Base-by-base conservation (phyloP, 2,329 filamentous ascomycete genomes). In the Monilinia laxa region DNA sequence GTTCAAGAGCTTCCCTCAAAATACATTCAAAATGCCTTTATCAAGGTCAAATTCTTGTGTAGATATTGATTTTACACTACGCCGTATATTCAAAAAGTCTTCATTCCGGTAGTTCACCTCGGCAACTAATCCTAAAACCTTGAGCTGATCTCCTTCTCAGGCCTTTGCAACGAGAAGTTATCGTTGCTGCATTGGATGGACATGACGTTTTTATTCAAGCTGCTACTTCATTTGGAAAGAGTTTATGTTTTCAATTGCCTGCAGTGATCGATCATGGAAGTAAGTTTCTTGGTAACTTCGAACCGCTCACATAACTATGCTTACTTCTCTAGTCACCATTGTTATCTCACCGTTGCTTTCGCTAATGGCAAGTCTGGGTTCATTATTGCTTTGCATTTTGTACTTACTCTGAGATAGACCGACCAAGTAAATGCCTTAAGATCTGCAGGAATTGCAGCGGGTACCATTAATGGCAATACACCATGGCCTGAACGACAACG, bases 121-220 rank as follows among this genome's bases (percentile, higher is more conserved):
- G 2, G n/a, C 6, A n/a, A 35, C 3, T 25, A 23, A 60, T n/a
- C 49, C 16, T 20, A 28, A 40, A 11, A 38, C n/a, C n/a, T 16
- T 57, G 25, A 38, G 66, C 67, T 74, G 18, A 73, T 31, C 16
- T 35, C 12, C n/a, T 53, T n/a, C 68, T 23, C 68, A 93, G 92
- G 72, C 92, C 93, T 14, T 81, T 91, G 49, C 94, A 97, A 76
- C 87, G 91, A 68, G 93, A 98, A 74, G 93, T 97, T 66, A 94
- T 98, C 65, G 83, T 85, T 67, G 90, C 92, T 10, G 91, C 91
- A 3, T 82, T 97, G 11, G 86, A 90, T 66, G 90, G 92, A 20
- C 84, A 93, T 70, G 94, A 98, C 88, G 90, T 98, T 54, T 97
- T 96, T 75, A 85, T 98, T 0, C 94, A 97, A 78, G 94, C 94